Percentiles rank a stretch among this genome's conserved stretches.
Evolutionary conservation across 345 rosid genomes (phyloP).

Genomic region (Passiflora organensis): DNA sequence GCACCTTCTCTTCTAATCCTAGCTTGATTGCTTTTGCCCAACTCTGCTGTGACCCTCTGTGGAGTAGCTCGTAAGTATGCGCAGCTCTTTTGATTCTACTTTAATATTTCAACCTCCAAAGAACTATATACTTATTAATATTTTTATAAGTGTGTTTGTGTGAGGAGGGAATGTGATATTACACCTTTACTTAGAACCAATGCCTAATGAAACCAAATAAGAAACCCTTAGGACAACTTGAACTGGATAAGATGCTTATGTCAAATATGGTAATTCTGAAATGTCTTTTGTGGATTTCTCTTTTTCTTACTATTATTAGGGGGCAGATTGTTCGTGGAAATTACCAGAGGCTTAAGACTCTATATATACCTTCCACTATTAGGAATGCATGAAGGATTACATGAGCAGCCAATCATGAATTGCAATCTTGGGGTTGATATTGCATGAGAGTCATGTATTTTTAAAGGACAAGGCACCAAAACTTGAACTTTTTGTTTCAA

Average conservation of each 20-base stretch:
- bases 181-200: too few species aligned
- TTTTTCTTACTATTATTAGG: not conserved
- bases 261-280: too few species aligned
- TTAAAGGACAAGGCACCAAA: too few species aligned
- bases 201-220: too few species aligned
- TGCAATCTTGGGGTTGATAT: too few species aligned
- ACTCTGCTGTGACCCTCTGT: slow-evolving; percentile 78
- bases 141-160: too few species aligned
- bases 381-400: too few species aligned
- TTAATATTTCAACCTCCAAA: not conserved
- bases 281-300: not conserved
- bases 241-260: too few species aligned
- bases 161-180: not conserved
- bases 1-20: slow-evolving; percentile 92
- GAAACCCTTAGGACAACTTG: not conserved
- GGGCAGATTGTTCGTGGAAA: not conserved
- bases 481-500: not conserved
- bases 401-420: too few species aligned
- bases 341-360: not conserved
- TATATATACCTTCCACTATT: not conserved
- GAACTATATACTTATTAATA: too few species aligned
- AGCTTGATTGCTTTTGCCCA: slow-evolving; percentile 91
- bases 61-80: slow-evolving; percentile 62
- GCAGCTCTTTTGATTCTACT: not conserved
- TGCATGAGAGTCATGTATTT: too few species aligned